A percentile compares a stretch with the other conserved stretches of the same genome.
Evolutionary conservation across 768 basidiomycete genomes (phyloP).

Genomic region (Amyloporia xantha): DNA sequence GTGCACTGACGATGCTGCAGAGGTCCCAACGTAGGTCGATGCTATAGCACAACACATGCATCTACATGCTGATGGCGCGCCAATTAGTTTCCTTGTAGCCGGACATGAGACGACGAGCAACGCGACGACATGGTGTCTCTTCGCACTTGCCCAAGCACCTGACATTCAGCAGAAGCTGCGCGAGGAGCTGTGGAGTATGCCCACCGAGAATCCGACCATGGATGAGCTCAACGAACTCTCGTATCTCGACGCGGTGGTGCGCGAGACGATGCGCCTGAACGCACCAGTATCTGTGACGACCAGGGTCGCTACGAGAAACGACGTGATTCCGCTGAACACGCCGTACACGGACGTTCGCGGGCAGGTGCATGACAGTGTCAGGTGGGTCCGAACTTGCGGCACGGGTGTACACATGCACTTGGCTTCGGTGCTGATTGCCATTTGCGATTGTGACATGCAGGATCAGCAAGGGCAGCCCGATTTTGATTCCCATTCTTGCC

Average conservation of each 20-base stretch:
- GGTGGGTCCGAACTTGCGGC: constrained; percentile 19
- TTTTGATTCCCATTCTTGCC: constrained; percentile 43
- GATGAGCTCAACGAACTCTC: constrained; percentile 60
- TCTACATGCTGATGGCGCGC: not conserved
- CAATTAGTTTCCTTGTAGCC: constrained; percentile 24
- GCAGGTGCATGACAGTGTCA: constrained; percentile 15
- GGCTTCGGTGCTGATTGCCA: no score
- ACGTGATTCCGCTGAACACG: constrained; percentile 43
- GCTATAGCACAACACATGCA: not conserved
- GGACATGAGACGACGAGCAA: constrained; percentile 39
- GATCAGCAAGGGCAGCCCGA: constrained; percentile 2
- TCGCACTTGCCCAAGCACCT: constrained; percentile 31
- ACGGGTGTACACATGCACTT: not conserved
- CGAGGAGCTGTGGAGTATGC: constrained; percentile 34
- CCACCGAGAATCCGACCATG: constrained; percentile 49
- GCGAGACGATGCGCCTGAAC: constrained; percentile 54
- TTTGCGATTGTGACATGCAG: not conserved
- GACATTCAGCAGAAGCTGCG: constrained; percentile 33
- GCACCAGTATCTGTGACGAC: constrained; percentile 44
- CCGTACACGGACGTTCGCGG: constrained; percentile 22
- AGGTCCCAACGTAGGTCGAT: constrained; percentile 12
- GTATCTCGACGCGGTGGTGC: constrained; percentile 62
- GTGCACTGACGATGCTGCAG: not conserved
- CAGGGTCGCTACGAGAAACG: constrained; percentile 38
- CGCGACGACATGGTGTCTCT: constrained; percentile 31